Evolutionary conservation across 2,329 filamentous ascomycete genomes (phyloP), one percentile per base, ranked within the genome.

Genomic region (Cladosporium sp.): DNA sequence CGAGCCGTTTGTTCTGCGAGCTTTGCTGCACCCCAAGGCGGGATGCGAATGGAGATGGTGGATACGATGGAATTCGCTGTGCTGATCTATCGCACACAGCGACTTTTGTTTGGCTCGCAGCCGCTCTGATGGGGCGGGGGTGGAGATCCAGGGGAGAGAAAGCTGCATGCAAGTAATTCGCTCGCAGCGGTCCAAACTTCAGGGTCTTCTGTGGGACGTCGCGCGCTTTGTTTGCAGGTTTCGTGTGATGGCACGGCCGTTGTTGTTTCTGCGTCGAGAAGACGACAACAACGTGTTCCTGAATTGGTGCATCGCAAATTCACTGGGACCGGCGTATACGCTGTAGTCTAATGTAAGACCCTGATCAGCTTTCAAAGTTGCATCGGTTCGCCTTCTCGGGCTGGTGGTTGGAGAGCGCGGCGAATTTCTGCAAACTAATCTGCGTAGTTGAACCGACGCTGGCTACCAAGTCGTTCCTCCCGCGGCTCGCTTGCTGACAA

Each of bases 81-180:
- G 22, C 22, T 37, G 43, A 45, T 47, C 34, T 30, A 22, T 48
- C 37, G 37, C 37, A 48, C 13, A 20, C n/a, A 18, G 37, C 37
- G 37, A n/a, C 24, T 22, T 20, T 22, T 48, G 27, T 48, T 34
- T 41, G 45, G 45, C 29, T 20, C 40, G 4, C 22, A 27, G 24
- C 8, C 12, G 15, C 11, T 15, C 27, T 27, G 22, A 27, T 27
- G 22, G 37, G 32, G 8, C 22, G 45, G 17, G 19, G 32, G 43
- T 47, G 32, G 45, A 40, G 45, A 36, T 22, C 34, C 4, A 20
- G 36, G 7, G 24, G 24, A 40, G 45, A 32, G 24, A n/a, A n/a
- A 7, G 43, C 19, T 13, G 32, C 18, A 47, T 47, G 44, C 45
- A 48, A 48, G 45, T 48, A 36, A 48, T 48, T 40, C 36, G 37